Base-by-base conservation (phyloP, 805 yeast genomes). In the Sugiyamaella qingdaonensis region DNA sequence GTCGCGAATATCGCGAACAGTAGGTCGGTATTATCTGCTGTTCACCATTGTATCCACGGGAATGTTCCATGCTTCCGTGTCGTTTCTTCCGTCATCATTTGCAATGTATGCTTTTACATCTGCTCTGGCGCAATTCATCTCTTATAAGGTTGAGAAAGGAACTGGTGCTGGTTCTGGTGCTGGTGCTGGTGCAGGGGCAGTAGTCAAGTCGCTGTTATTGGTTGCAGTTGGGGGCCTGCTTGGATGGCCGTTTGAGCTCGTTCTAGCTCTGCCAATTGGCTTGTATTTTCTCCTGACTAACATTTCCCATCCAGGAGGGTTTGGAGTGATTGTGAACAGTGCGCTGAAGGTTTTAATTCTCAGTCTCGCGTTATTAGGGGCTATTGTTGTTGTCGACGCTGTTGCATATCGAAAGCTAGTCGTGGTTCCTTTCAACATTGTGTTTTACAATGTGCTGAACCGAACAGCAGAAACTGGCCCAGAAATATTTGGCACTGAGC, bases 231-330 rank as follows among this genome's bases (percentile, higher is more conserved):
- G 90, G 4, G 92, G 92, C 0, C 63, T 91, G 1, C 57, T 86
- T 31, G 97, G 97, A 1, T 92, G 97, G 97, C 97, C 97, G 0
- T 92, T 91, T 67, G 79, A 85, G 0, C 68, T 88, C 53, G 82
- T 78, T 0, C 67, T 89, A 52, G 82, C 82, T 1, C 58, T 79
- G 1, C 94, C 96, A 1, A 75, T 83, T 79, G 16, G 46, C 71
- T 1, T 81, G 72, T 63, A 69, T 63, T 55, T 54, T 65, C 24
- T 46, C 4, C 33, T 7, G 18, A 27, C 47, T 14, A 24, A 9
- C 4, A 31, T 36, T 19, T 31, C 19, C 18, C 21, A 5, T 16
- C 24, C 3, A 10, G 13, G 21, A 4, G 43, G 43, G 13, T 39
- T 39, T 14, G 51, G 31, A 11, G 27, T 45, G 13, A n/a, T 31